Evolutionary conservation across 1,139 yeast species (phyloP).

Genomic region (Yamadazyma sp.): DNA sequence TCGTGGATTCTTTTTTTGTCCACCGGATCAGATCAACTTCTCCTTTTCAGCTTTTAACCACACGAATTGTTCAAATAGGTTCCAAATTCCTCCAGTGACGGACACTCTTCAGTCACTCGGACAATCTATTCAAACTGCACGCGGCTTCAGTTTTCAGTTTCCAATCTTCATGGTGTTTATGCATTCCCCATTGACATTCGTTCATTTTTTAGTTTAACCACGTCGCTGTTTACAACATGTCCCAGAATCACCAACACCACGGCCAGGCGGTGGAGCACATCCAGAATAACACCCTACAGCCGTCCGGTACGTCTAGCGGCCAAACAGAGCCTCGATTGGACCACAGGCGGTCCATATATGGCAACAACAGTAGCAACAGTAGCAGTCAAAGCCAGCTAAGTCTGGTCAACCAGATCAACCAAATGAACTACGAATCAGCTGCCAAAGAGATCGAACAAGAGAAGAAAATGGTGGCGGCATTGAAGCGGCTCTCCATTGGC

Average conservation of each 20-base stretch:
- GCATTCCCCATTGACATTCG: neutral
- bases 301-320: neutral
- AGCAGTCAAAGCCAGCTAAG: too few relatives aligned
- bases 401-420: conserved; percentile 2
- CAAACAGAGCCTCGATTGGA: neutral
- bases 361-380: conserved; percentile 7
- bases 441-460: conserved; percentile 55
- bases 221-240: neutral
- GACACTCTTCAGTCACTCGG: too few relatives aligned
- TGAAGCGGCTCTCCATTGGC: conserved; percentile 57
- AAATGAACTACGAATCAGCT: conserved; percentile 32
- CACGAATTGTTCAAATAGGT: too few relatives aligned
- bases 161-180: too few relatives aligned
- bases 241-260: neutral
- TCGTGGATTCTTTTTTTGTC: too few relatives aligned
- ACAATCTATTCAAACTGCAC: too few relatives aligned
- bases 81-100: too few relatives aligned
- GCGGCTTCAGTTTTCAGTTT: too few relatives aligned
- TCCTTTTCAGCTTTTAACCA: too few relatives aligned
- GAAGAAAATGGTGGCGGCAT: conserved; percentile 58
- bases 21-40: too few relatives aligned
- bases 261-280: neutral
- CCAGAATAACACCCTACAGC: too few relatives aligned
- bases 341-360: neutral
- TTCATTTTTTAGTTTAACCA: neutral